Percentiles rank a stretch among this genome's conserved stretches.
These are phyloP conservation scores for Amoebophrya sp. DNA, from an alignment of 169 alveolate genomes.

Conservation along the genomic window DNA sequence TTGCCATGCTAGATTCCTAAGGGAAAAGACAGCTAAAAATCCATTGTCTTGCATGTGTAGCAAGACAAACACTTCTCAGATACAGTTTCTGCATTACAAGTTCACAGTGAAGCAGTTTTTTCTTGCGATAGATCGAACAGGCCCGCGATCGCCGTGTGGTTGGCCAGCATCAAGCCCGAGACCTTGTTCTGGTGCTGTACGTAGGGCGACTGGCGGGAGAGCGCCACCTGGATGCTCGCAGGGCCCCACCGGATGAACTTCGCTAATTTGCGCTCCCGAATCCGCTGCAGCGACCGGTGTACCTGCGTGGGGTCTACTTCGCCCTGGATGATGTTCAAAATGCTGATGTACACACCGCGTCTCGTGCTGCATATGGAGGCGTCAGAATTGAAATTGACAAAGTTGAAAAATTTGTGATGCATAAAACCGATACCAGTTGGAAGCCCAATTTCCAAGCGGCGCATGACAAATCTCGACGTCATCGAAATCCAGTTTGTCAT, in stretches of 20 bases:
- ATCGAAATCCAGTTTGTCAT: no score
- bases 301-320: constrained; percentile 87
- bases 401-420: no score
- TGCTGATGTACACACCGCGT: constrained; percentile 81
- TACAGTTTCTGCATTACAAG: no score
- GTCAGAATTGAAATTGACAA: no score
- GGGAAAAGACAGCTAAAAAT: background rate
- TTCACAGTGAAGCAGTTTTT: no score
- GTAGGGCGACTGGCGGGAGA: constrained; percentile 93
- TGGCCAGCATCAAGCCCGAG: constrained; percentile 97
- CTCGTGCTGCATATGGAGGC: constrained; percentile 55
- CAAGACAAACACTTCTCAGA: no score
- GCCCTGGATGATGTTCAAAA: constrained; percentile 87
- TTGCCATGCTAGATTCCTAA: background rate
- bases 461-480: no score
- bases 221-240: constrained; percentile 85
- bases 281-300: constrained; percentile 86
- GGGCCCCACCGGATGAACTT: constrained; percentile 96
- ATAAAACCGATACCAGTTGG: no score
- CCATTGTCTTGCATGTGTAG: no score
- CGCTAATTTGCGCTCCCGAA: constrained; percentile 79
- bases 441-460: no score
- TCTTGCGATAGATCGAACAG: no score
- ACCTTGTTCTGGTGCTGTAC: constrained; percentile 89
- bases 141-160: constrained; percentile 94